These are phyloP conservation scores for Clathrospora elynae DNA, from an alignment of 2,329 filamentous ascomycete species.

Conservation along the genomic window DNA sequence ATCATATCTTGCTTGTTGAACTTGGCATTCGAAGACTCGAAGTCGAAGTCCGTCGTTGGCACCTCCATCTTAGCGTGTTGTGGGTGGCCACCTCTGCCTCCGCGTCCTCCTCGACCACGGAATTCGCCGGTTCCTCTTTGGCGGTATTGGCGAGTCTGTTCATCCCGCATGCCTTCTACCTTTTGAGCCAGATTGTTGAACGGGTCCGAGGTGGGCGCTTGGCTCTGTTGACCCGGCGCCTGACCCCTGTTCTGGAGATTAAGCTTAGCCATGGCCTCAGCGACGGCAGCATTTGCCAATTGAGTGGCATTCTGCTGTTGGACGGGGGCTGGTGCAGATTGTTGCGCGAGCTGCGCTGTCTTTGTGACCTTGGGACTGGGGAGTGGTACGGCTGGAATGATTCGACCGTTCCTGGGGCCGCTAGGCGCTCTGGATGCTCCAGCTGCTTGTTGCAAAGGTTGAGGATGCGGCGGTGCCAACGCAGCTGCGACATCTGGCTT, in stretches of 20 bases:
- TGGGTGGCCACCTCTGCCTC: slow-evolving; percentile 49
- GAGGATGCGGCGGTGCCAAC: slow-evolving; percentile 56
- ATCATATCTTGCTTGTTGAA: slow-evolving; percentile 87
- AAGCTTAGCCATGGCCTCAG: slow-evolving; percentile 78
- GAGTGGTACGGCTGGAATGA: slow-evolving; percentile 70
- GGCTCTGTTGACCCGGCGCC: slow-evolving; percentile 21
- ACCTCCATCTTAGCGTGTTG: slow-evolving; percentile 76
- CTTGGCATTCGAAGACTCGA: slow-evolving; percentile 81
- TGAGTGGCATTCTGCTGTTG: slow-evolving; percentile 68
- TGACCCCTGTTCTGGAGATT: slow-evolving; percentile 42
- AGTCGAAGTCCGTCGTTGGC: slow-evolving; percentile 89
- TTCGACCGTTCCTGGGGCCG: slow-evolving; percentile 57
- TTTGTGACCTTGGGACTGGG: slow-evolving; percentile 50
- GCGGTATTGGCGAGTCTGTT: slow-evolving; percentile 57
- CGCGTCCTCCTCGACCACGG: slow-evolving; percentile 55
- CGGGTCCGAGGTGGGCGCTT: slow-evolving; percentile 44
- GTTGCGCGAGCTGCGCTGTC: slow-evolving; percentile 47
- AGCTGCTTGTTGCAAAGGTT: slow-evolving; percentile 40
- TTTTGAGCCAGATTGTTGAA: slow-evolving; percentile 76
- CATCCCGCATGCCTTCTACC: slow-evolving; percentile 77
- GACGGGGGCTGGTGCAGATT: slow-evolving; percentile 24
- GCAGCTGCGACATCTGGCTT: slow-evolving; percentile 68
- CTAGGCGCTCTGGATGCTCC: slow-evolving; percentile 45
- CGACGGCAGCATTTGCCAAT: slow-evolving; percentile 76
- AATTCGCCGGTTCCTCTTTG: slow-evolving; percentile 52